Conservation (phyloP, 1,284 basidiomycete genomes). For the Pseudozyma tsukubaensis region DNA sequence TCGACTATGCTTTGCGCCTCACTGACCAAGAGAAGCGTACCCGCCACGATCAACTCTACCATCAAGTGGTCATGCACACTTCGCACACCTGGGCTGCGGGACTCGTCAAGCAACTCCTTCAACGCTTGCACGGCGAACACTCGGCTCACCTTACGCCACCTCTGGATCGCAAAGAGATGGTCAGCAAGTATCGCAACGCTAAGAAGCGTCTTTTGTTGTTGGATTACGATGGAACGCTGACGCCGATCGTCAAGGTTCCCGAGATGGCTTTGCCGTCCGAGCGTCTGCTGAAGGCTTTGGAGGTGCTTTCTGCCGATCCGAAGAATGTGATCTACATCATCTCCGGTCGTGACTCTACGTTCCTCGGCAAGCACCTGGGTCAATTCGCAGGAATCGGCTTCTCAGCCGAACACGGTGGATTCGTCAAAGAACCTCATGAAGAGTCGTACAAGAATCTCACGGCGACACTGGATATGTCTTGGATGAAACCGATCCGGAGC, state of each 20-base stretch:
- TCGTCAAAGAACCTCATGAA: conserved; percentile 80
- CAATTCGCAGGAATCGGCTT: conserved; percentile 86
- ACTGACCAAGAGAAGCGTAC: conserved; percentile 78
- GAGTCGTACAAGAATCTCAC: conserved; percentile 89
- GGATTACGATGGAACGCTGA: conserved; percentile 97
- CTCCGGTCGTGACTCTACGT: conserved; percentile 92
- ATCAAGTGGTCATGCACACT: conserved; percentile 91
- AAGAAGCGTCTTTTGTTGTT: conserved; percentile 90
- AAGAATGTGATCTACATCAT: conserved; percentile 95
- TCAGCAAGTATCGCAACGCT: conserved; percentile 77
- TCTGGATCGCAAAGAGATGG: conserved; percentile 77
- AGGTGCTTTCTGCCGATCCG: conserved; percentile 80
- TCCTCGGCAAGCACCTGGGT: conserved; percentile 91
- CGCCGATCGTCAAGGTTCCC: conserved; percentile 95
- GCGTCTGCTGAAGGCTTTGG: conserved; percentile 80
- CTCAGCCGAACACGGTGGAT: conserved; percentile 95
- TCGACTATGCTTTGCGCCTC: conserved; percentile 89
- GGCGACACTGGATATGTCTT: conserved; percentile 91
- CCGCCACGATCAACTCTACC: conserved; percentile 78
- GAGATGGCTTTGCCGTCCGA: conserved; percentile 85
- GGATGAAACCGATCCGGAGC: conserved; percentile 95
- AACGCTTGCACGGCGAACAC: conserved; percentile 82
- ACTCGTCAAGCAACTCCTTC: conserved; percentile 87
- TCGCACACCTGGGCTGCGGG: conserved; percentile 94
- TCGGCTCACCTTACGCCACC: conserved; percentile 88